Percentiles rank a stretch among this genome's conserved stretches.
phyloP scores from a whole-genome alignment of 495 filamentous ascomycete species.

The Hypoxylon cercidicola region DNA sequence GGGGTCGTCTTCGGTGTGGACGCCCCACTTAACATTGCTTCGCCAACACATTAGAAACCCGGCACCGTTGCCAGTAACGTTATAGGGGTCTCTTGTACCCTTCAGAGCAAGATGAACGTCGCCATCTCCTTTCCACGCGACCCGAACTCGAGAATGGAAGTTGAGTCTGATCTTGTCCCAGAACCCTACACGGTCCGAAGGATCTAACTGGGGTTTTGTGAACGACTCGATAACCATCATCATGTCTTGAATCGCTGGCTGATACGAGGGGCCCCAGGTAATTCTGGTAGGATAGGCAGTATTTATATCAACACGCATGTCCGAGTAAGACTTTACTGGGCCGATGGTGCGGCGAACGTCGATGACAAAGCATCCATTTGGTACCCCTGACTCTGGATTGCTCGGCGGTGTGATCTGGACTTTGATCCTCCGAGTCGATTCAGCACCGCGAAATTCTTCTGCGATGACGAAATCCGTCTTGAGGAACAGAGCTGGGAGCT shows the following conservation, averaged over 20 bases:
- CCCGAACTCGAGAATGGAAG: slow-evolving; percentile 90
- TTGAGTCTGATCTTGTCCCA: slow-evolving; percentile 98
- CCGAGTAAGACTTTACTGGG: slow-evolving; percentile 96
- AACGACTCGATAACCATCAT: slow-evolving; percentile 99
- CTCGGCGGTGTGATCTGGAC: slow-evolving; percentile 85
- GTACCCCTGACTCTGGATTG: slow-evolving; percentile 49
- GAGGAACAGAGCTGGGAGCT: slow-evolving; percentile 83
- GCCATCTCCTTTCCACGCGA: slow-evolving; percentile 93
- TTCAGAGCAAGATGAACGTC: slow-evolving; percentile 96
- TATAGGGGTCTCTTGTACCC: slow-evolving; percentile 91
- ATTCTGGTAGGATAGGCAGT: slow-evolving; percentile 90
- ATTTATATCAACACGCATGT: slow-evolving; percentile 90
- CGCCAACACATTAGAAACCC: slow-evolving; percentile 99
- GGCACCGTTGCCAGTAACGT: slow-evolving; percentile 89
- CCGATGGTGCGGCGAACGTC: slow-evolving; percentile 92
- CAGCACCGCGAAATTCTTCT: slow-evolving; percentile 83
- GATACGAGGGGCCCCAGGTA: slow-evolving; percentile 97
- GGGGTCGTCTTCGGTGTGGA: slow-evolving; percentile 83
- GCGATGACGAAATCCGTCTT: slow-evolving; percentile 96
- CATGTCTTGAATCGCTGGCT: slow-evolving; percentile 99
- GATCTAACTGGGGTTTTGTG: slow-evolving; percentile 93
- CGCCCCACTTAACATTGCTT: slow-evolving; percentile 86
- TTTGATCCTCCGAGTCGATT: slow-evolving; percentile 80
- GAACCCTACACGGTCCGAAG: slow-evolving; percentile 93
- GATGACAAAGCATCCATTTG: slow-evolving; percentile 75